These are phyloP conservation scores for Peziza echinospora DNA, from an alignment of 495 filamentous ascomycete species.

Conservation along the genomic window DNA sequence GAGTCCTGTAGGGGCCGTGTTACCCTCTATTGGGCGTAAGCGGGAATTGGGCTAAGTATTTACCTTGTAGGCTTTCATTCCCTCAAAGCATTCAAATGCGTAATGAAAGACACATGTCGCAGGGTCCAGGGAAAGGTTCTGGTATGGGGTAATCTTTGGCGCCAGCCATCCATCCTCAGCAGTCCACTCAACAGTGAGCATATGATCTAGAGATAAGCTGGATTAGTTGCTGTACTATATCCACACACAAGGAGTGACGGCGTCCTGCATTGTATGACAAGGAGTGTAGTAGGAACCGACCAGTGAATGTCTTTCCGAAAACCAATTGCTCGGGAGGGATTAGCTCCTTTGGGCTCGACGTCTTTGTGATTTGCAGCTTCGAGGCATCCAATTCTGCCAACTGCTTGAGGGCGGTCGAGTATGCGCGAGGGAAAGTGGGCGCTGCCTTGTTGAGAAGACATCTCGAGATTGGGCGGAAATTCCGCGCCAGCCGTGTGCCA, in stretches of 20 bases:
- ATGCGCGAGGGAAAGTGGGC: slow-evolving; percentile 9
- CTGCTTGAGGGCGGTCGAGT: background rate
- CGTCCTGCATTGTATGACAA: background rate
- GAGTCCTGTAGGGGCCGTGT: slow-evolving; percentile 27
- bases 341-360: slow-evolving; percentile 49
- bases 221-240: background rate
- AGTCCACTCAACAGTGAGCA: slow-evolving; percentile 91
- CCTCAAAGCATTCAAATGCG: slow-evolving; percentile 90
- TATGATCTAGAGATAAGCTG: slow-evolving; percentile 47
- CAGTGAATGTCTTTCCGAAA: slow-evolving; percentile 76
- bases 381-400: slow-evolving; percentile 46
- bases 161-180: slow-evolving; percentile 56
- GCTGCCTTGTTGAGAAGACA: slow-evolving; percentile 1
- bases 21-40: background rate
- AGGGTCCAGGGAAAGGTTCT: slow-evolving; percentile 88
- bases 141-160: slow-evolving; percentile 72
- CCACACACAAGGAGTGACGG: background rate
- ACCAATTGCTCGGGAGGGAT: slow-evolving; percentile 55
- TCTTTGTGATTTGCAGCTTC: slow-evolving; percentile 53
- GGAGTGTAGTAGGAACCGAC: slow-evolving; percentile 22
- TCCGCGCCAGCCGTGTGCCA: background rate
- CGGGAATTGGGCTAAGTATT: background rate
- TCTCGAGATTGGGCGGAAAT: background rate
- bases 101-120: slow-evolving; percentile 97
- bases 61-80: slow-evolving; percentile 86